Evolutionary conservation across 2,329 filamentous ascomycete genomes (phyloP).

Genomic region (Botrytis fabae): DNA sequence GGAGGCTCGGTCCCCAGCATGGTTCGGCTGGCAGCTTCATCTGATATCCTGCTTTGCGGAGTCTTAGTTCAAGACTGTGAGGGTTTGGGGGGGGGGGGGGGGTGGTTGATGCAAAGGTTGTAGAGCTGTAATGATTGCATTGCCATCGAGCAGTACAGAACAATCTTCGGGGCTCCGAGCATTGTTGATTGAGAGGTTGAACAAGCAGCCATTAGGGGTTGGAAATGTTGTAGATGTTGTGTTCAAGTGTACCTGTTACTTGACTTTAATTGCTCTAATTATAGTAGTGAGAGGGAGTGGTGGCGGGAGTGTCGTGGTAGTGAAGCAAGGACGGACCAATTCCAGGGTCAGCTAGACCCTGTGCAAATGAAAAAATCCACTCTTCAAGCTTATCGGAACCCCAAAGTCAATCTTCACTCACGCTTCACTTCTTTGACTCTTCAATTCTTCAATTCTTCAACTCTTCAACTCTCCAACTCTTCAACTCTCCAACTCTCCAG

Average conservation of each 20-base stretch:
- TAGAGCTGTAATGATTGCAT: not conserved
- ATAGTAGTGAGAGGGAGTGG: not conserved
- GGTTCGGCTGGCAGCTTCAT: not conserved
- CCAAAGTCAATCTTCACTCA: not conserved
- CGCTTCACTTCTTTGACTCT: not conserved
- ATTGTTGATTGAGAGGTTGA: not conserved
- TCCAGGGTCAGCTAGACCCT: not conserved
- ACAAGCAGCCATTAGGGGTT: not conserved
- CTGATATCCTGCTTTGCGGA: not conserved
- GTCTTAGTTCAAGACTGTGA: not conserved
- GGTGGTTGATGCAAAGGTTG: not conserved
- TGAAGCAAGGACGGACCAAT: not conserved
- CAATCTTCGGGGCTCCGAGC: too few species aligned
- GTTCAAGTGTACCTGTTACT: not conserved
- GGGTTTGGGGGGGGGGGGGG: too few species aligned
- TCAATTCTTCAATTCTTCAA: not conserved
- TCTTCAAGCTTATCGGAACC: not conserved
- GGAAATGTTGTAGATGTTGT: not conserved
- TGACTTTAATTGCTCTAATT: not conserved
- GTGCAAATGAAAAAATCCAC: not conserved
- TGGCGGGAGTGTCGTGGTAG: not conserved
- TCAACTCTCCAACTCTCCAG: not conserved
- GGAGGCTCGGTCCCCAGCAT: not conserved
- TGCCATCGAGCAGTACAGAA: not conserved
- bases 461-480: not conserved